Evolutionary conservation across 2,329 filamentous ascomycete species (phyloP), one percentile per base, ranked within the genome.

Genomic region (Fusarium torulosum): DNA sequence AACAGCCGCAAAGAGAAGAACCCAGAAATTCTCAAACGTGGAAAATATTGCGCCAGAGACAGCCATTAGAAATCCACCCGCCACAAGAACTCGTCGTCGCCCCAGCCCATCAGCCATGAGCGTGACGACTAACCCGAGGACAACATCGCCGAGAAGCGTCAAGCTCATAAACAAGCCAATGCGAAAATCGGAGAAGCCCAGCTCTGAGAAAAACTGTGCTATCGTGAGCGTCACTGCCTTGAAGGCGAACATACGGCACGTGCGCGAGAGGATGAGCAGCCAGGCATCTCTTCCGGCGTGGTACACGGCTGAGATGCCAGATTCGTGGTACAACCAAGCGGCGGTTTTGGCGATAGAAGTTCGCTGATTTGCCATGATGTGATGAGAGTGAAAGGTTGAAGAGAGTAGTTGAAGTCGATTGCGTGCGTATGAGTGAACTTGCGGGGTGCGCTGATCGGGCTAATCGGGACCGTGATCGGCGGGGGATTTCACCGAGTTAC

Each of bases 101-200:
- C 88, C 88, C 19, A 89, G 75, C 0, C 79, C 77, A 74, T 90
- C 88, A 0, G 88, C 87, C 53, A 88, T 80, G 2, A 90, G 80
- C 0, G 88, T 87, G 20, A 90, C 75, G 19, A 84, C 73, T 7
- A 89, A 83, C 2, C 84, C 85, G 9, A 90, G 83, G 1, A 85
- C 73, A 2, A 90, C 86, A 76, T 90, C 88, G 14, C 88, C 88
- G 3, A 83, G 73, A 15, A 90, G 79, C 0, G 88, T 90, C 37
- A 90, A 76, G 1, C 85, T 88, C 87, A 90, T 89, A 69, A 90
- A 90, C 8, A 90, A 72, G 7, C 88, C 88, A 59, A 90, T 90
- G 21, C 80, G 82, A 25, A 84, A 79, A 73, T 90, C 87, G 1
- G 86, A 80, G 53, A 88, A 83, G 0, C 79, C 76, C 14, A 90